Evolutionary conservation across 2,329 filamentous ascomycete species (phyloP), one percentile per base, ranked within the genome.

Genomic region (Phyllosticta citribraziliensis): DNA sequence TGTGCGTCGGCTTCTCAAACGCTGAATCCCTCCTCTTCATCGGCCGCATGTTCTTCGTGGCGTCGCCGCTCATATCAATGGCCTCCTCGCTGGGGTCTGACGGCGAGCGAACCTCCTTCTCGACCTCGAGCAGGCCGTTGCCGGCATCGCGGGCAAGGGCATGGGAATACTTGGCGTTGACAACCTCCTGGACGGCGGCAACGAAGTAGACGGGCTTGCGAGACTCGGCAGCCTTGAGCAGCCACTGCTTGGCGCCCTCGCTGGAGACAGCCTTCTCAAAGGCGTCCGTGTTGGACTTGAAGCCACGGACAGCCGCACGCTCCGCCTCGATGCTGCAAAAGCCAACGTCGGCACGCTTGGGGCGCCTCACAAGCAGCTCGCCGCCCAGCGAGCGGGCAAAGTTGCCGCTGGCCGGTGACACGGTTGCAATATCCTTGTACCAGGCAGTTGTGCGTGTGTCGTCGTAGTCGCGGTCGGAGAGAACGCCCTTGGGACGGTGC

Each of bases 301-400:
- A 56, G 5, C 55, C 52, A n/a, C 60, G 30, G 4, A 58, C 56
- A 12, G 24, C 19, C 8, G 51, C 24, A n/a, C 51, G 47, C 52
- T 62, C 60, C 17, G 60, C 60, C 12, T 56, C 52, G 60, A 62
- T 62, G 60, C 55, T 58, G 33, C 52, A 55, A 33, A 62, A 56
- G 24, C 55, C 50, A 22, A 56, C 54, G 55, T 52, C 52, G 22
- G 30, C 22, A 52, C 60, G 60, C 30, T 40, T 33, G 17, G 60
- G 60, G 20, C 24, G 30, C 50, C 40, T 33, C 22, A 62, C 50
- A 10, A 62, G 60, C 17, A 57, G 51, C 51, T 57, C 60, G 33
- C 60, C 60, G 55, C 60, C 60, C 11, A 58, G 60, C 5, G 60
- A 62, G 55, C 51, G 50, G 30, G 33, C 33, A 56, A 62, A 62